phyloP scores from a whole-genome alignment of 108 stramenopile species.

The Poteriospumella lacustris region DNA sequence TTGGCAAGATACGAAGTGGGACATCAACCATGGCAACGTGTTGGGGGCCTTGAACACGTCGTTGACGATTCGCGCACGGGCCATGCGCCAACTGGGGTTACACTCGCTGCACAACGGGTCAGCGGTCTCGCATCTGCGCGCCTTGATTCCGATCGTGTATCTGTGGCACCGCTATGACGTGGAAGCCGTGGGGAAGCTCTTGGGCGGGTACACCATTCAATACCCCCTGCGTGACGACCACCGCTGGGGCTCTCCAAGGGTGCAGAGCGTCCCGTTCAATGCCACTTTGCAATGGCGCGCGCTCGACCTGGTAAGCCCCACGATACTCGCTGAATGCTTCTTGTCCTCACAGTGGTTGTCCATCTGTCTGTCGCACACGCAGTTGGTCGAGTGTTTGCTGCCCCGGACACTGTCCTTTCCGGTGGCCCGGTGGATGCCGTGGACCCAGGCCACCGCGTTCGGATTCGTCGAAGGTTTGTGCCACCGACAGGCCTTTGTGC shows the following conservation, averaged over 20 bases:
- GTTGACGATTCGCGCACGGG: background rate
- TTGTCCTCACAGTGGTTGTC: background rate
- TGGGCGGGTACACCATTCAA: background rate
- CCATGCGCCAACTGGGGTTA: background rate
- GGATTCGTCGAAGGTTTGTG: too few species aligned
- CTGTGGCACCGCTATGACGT: constrained; percentile 13
- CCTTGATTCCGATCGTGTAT: background rate
- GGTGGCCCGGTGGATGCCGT: too few species aligned
- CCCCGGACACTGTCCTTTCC: too few species aligned
- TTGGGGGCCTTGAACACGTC: background rate
- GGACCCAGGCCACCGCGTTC: too few species aligned
- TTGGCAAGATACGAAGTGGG: constrained; percentile 15
- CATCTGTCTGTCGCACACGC: background rate
- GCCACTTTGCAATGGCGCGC: background rate
- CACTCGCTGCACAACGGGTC: background rate
- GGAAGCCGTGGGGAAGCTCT: background rate
- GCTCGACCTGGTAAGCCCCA: background rate
- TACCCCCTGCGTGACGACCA: background rate
- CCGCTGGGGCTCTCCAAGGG: too few species aligned
- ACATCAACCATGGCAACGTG: background rate
- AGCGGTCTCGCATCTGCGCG: background rate
- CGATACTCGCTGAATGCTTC: background rate
- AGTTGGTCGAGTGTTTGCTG: too few species aligned
- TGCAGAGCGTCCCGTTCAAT: background rate
- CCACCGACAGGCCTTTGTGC: too few species aligned